Conservation (phyloP, 208 protist genomes). For the Willaertia magna region DNA sequence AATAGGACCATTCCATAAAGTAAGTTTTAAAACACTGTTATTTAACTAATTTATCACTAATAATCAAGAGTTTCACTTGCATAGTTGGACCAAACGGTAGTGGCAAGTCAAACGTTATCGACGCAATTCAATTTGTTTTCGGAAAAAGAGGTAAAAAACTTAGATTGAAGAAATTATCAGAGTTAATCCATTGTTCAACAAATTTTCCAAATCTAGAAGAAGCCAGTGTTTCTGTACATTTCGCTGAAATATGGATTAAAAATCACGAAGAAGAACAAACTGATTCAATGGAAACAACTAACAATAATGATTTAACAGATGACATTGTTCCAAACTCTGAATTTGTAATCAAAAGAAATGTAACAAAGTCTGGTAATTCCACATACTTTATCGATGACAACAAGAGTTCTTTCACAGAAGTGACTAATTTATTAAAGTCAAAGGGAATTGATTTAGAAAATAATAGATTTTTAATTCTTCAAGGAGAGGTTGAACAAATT, state of each 20-base stretch:
- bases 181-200: constrained; percentile 97
- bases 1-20: constrained; percentile 97
- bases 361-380: constrained; percentile 67
- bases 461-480: constrained; percentile 99
- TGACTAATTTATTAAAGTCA: constrained; percentile 33
- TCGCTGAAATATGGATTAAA: constrained; percentile 68
- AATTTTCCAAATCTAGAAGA: constrained; percentile 69
- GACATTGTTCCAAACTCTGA: constrained; percentile 68
- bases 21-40: neutral
- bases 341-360: constrained; percentile 74
- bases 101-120: constrained; percentile 99
- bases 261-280: constrained; percentile 49
- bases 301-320: constrained; percentile 37
- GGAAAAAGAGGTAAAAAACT: constrained; percentile 94
- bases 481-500: constrained; percentile 99
- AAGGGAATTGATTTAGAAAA: constrained; percentile 98
- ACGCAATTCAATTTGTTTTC: constrained; percentile 99
- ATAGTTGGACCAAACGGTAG: constrained; percentile 99
- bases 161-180: constrained; percentile 83
- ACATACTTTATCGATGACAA: constrained; percentile 82
- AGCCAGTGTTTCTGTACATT: constrained; percentile 91
- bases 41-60: too few species aligned
- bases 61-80: constrained; percentile 82
- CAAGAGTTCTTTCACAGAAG: constrained; percentile 53
- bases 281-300: neutral